Percentiles rank a stretch among this genome's conserved stretches.
Evolutionary conservation across 805 yeast species (phyloP).

Genomic region (Candida pseudoglaebosa): DNA sequence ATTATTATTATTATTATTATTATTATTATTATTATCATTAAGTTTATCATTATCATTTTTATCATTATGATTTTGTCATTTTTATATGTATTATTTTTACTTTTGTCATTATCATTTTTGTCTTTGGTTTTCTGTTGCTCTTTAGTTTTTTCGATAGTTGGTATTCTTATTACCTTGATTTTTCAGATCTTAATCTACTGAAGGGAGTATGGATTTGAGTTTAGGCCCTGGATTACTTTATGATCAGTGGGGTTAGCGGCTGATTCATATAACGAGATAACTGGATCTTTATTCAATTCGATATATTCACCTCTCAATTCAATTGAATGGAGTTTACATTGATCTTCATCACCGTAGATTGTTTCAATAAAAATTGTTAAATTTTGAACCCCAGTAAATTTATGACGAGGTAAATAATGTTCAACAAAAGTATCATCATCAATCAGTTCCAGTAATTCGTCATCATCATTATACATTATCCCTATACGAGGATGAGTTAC

Average conservation of each 20-base stretch:
- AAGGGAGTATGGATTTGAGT: no score
- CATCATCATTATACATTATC: conserved; percentile 35
- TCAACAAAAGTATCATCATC: conserved; percentile 62
- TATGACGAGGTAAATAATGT: conserved; percentile 72
- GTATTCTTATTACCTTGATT: no score
- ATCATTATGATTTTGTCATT: no score
- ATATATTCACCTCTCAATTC: conserved; percentile 76
- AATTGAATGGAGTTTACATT: conserved; percentile 57
- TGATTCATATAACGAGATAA: conserved; percentile 76
- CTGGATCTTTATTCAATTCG: conserved; percentile 60
- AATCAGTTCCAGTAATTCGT: conserved; percentile 31
- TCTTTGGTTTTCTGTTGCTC: no score
- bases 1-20: no score
- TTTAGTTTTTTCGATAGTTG: no score
- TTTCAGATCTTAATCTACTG: no score
- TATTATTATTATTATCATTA: no score
- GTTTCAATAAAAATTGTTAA: conserved; percentile 66
- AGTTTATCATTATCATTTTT: no score
- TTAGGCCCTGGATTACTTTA: conserved; percentile 20
- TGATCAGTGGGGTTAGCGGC: conserved; percentile 95
- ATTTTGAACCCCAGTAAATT: conserved; percentile 65
- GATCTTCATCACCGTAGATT: conserved; percentile 51
- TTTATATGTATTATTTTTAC: no score
- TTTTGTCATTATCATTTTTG: no score
- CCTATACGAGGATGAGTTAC: conserved; percentile 68